phyloP scores from a whole-genome alignment of 192 early-diverging fungal species.

The Lunasporangiospora selenospora region DNA sequence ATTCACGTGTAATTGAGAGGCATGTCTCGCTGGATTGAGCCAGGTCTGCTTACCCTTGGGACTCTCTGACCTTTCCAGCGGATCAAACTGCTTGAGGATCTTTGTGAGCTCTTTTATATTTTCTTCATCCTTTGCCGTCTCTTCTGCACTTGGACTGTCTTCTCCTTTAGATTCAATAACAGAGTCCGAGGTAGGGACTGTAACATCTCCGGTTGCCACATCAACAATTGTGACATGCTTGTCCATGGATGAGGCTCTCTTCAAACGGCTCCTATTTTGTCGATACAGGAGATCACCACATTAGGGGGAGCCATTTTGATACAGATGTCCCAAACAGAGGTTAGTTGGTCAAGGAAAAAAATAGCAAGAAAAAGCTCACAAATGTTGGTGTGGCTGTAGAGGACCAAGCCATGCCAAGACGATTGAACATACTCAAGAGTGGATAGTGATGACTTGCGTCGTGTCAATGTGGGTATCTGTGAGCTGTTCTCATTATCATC shows the following conservation, averaged over 20 bases:
- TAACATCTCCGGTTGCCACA: background rate
- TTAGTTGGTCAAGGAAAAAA: too few relatives aligned
- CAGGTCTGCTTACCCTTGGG: background rate
- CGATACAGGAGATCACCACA: background rate
- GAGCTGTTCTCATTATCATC: background rate
- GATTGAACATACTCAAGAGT: background rate
- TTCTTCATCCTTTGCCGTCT: conserved; percentile 14
- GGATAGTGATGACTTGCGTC: conserved; percentile 8
- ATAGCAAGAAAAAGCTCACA: too few relatives aligned
- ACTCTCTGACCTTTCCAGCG: conserved; percentile 17
- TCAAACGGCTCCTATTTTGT: conserved; percentile 16
- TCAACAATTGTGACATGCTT: conserved; percentile 47
- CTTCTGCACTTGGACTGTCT: conserved; percentile 4
- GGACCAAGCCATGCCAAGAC: too few relatives aligned
- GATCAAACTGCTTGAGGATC: conserved; percentile 44
- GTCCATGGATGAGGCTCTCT: conserved; percentile 13
- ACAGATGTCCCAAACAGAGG: too few relatives aligned
- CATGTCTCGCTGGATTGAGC: background rate
- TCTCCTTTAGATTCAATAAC: background rate
- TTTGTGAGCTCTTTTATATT: conserved; percentile 34
- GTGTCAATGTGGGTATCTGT: background rate
- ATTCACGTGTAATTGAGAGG: too few relatives aligned
- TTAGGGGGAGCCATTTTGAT: background rate
- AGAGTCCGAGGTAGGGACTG: background rate
- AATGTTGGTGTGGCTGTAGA: too few relatives aligned